A percentile compares a stretch with the other conserved stretches of the same genome.
Evolutionary conservation across 352 stramenopile genomes (phyloP).

Genomic region (Peronospora farinosa): DNA sequence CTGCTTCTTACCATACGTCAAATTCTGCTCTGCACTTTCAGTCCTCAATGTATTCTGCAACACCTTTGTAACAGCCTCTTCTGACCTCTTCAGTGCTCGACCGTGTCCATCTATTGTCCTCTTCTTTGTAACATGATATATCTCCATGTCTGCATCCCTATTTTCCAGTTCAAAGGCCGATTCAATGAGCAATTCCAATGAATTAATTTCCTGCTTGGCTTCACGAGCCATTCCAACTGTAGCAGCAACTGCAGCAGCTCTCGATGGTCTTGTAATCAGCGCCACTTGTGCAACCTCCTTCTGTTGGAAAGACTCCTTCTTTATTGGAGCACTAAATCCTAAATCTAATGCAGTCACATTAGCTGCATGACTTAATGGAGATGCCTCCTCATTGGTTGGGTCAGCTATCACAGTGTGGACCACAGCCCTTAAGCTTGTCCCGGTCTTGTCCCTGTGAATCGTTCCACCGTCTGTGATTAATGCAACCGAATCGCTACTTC

Average conservation of each 20-base stretch:
- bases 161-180: neutral
- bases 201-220: conserved; percentile 7
- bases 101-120: neutral
- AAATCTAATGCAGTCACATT: neutral
- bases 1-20: conserved; percentile 22
- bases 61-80: neutral
- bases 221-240: conserved; percentile 17
- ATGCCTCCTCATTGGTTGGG: conserved; percentile 9
- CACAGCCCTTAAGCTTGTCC: conserved; percentile 4
- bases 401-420: conserved; percentile 11
- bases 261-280: conserved; percentile 5
- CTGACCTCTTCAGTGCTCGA: conserved; percentile 6
- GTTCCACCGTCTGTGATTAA: neutral
- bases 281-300: neutral
- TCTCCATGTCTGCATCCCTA: too few relatives aligned
- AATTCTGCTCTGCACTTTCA: neutral
- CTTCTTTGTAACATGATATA: conserved; percentile 10
- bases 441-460: neutral
- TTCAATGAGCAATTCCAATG: conserved; percentile 8
- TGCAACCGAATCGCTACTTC: neutral
- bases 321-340: neutral
- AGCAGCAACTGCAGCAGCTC: conserved; percentile 21
- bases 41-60: conserved; percentile 6
- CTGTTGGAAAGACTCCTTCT: neutral
- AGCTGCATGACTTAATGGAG: conserved; percentile 1